A percentile compares a stretch with the other conserved stretches of the same genome.
phyloP scores from a whole-genome alignment of 2,329 filamentous ascomycete species.

The Pseudogymnoascus sp. region DNA sequence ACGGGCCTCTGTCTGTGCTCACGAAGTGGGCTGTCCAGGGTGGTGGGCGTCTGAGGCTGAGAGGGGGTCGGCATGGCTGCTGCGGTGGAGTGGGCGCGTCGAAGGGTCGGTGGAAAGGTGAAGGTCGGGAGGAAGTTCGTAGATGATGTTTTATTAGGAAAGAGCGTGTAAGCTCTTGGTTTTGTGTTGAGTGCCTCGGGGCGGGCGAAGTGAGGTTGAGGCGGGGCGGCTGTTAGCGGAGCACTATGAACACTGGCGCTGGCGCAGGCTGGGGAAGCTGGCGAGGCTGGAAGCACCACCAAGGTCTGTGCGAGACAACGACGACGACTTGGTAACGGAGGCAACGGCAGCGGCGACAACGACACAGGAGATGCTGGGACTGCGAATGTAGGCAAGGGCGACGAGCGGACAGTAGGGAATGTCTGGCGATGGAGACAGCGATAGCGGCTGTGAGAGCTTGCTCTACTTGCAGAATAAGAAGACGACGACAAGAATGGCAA shows the following conservation, averaged over 20 bases:
- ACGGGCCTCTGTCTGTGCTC: conserved; percentile 27
- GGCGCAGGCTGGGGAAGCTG: neutral
- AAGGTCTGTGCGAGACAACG: neutral
- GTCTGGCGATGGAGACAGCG: neutral
- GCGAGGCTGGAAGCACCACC: neutral
- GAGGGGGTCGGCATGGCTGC: conserved; percentile 25
- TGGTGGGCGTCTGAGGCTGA: conserved; percentile 25
- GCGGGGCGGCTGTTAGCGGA: conserved; percentile 4
- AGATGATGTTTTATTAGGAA: conserved; percentile 5
- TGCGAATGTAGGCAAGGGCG: neutral
- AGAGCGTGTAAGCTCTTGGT: conserved; percentile 1
- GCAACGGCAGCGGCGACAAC: neutral
- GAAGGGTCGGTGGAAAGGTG: neutral
- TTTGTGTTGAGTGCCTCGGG: neutral
- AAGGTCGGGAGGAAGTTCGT: conserved; percentile 4
- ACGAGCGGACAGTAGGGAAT: neutral
- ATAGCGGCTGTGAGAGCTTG: neutral
- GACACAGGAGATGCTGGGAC: neutral
- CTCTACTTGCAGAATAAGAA: neutral
- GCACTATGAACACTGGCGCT: conserved; percentile 4
- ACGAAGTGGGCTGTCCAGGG: conserved; percentile 23
- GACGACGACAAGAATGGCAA: neutral
- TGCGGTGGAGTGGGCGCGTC: neutral
- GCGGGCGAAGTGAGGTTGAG: neutral
- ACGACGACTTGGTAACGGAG: neutral